Percentiles rank a stretch among this genome's conserved stretches.
Evolutionary conservation across 768 basidiomycete species (phyloP).

Genomic region (Dendrothele bispora): DNA sequence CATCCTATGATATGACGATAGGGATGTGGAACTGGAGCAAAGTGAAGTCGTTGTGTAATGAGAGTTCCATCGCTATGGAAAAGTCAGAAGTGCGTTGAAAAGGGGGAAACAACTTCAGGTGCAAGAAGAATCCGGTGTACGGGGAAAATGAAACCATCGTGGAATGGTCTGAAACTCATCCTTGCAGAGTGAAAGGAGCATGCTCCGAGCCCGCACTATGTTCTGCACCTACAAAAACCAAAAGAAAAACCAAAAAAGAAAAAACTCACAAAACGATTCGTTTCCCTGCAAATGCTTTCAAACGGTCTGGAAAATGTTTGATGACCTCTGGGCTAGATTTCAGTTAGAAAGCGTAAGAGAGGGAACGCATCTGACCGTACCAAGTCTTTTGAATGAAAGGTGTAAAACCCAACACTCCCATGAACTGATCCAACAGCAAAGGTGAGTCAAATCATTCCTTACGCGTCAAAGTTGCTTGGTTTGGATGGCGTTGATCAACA

Average conservation of each 20-base stretch:
- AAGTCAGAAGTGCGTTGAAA: background rate
- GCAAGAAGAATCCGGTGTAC: no score
- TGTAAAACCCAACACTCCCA: slow-evolving; percentile 73
- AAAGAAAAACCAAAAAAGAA: background rate
- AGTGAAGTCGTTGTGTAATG: slow-evolving; percentile 81
- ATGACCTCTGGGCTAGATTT: slow-evolving; percentile 61
- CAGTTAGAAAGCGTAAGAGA: background rate
- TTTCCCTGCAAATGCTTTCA: slow-evolving; percentile 62
- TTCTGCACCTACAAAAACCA: background rate
- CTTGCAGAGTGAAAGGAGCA: slow-evolving; percentile 6
- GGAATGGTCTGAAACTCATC: slow-evolving; percentile 7
- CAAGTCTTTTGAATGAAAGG: slow-evolving; percentile 70
- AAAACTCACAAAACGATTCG: slow-evolving; percentile 70
- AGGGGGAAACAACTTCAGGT: no score
- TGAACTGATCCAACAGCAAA: no score
- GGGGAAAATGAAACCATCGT: no score
- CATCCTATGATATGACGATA: slow-evolving; percentile 77
- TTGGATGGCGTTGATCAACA: no score
- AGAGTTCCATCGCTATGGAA: slow-evolving; percentile 76
- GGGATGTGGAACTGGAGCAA: slow-evolving; percentile 59
- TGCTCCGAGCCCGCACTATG: background rate
- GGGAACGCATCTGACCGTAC: slow-evolving; percentile 33
- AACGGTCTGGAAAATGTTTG: slow-evolving; percentile 60
- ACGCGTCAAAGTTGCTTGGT: no score
- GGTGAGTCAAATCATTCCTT: no score